phyloP scores from a whole-genome alignment of 495 filamentous ascomycete species.

The Articulospora tetracladia region DNA sequence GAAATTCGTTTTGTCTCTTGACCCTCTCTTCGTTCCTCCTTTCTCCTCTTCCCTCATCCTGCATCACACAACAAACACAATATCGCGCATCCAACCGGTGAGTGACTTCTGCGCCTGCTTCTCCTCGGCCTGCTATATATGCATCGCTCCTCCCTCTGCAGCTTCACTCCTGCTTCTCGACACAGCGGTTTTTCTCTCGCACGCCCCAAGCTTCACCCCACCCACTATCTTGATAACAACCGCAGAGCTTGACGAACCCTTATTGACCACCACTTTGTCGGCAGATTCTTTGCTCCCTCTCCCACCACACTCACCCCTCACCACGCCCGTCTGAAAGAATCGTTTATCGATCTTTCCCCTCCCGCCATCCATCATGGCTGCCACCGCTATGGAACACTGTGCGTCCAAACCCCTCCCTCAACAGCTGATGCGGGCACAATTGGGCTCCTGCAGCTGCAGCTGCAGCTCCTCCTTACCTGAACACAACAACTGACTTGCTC shows the following conservation, averaged over 20 bases:
- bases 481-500: not conserved
- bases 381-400: constrained; percentile 73
- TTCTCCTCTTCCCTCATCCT: not conserved
- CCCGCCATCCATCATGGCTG: constrained; percentile 45
- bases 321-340: too few species aligned
- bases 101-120: not conserved
- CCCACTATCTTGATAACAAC: not conserved
- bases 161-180: not conserved
- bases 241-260: not conserved
- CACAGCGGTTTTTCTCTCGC: not conserved
- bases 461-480: too few species aligned
- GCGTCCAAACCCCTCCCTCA: constrained; percentile 27
- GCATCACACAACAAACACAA: not conserved
- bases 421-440: too few species aligned
- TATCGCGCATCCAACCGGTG: constrained; percentile 1
- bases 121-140: not conserved
- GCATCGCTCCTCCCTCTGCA: not conserved
- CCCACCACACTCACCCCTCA: not conserved
- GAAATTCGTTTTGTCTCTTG: not conserved
- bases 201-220: not conserved
- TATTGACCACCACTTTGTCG: not conserved
- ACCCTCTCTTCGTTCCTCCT: not conserved
- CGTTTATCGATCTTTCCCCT: not conserved
- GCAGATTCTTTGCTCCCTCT: not conserved
- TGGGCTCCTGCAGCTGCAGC: too few species aligned